Percentiles rank a stretch among this genome's conserved stretches.
These are phyloP conservation scores for Jatropha curcas DNA, from an alignment of 345 rosid species.

Conservation along the genomic window DNA sequence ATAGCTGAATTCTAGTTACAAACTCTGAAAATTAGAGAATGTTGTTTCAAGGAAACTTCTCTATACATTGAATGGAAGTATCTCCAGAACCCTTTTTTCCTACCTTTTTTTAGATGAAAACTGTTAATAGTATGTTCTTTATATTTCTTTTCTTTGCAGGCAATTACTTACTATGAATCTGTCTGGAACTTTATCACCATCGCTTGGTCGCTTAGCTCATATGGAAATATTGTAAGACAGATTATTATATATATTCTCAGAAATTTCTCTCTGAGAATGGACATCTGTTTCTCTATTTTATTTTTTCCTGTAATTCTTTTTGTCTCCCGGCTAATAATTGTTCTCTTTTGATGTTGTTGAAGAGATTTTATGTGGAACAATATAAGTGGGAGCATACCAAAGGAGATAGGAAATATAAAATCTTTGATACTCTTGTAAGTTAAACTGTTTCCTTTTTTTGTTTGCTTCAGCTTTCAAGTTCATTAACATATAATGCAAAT, in stretches of 20 bases:
- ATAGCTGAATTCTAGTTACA: neutral
- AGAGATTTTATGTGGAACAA: slow-evolving; percentile 99
- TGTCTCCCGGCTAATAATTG: slow-evolving; percentile 14
- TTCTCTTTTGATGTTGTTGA: slow-evolving; percentile 22
- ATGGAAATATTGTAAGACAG: slow-evolving; percentile 62
- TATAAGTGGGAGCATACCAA: slow-evolving; percentile 77
- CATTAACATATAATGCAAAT: neutral
- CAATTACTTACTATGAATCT: slow-evolving; percentile 75
- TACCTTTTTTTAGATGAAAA: neutral
- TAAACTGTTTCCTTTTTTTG: slow-evolving; percentile 15
- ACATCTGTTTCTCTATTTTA: neutral
- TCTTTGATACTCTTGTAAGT: slow-evolving; percentile 86
- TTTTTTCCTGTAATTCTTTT: neutral
- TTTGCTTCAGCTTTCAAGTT: neutral
- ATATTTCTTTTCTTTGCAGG: slow-evolving; percentile 44
- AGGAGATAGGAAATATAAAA: slow-evolving; percentile 79
- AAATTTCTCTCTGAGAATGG: neutral
- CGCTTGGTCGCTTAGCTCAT: slow-evolving; percentile 66
- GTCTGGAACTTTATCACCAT: slow-evolving; percentile 75
- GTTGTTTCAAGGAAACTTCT: neutral
- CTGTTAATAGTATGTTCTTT: neutral
- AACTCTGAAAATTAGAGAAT: neutral
- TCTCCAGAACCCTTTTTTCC: neutral
- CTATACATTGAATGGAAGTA: neutral
- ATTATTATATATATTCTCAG: neutral